Evolutionary conservation across 352 stramenopile genomes (phyloP).

Genomic region (Globisporangium iwayamae): DNA sequence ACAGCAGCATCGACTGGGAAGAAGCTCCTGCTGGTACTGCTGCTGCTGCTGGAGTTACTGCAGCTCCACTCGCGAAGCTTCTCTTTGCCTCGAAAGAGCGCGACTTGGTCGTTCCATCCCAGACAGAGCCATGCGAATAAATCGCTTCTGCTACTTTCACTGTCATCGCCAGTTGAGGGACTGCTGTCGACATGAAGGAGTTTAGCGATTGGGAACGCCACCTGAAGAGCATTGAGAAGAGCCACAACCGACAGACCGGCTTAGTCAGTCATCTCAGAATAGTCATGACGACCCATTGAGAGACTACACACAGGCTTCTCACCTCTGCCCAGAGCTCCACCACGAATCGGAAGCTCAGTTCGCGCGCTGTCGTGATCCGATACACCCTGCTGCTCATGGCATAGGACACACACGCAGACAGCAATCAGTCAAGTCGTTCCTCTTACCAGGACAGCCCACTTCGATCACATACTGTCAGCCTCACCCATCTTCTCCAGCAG

Average conservation of each 20-base stretch:
- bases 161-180: constrained; percentile 5
- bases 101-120: constrained; percentile 33
- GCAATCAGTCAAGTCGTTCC: not conserved
- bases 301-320: not conserved
- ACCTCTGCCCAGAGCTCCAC: constrained; percentile 32
- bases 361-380: constrained; percentile 27
- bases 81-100: constrained; percentile 33
- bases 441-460: not conserved
- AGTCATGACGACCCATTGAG: no score
- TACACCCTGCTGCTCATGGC: constrained; percentile 37
- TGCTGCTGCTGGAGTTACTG: constrained; percentile 4
- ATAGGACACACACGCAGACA: not conserved
- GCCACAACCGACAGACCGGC: not conserved
- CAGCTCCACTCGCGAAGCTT: constrained; percentile 24
- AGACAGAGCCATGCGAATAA: constrained; percentile 33
- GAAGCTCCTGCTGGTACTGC: not conserved
- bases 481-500: constrained; percentile 46
- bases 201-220: constrained; percentile 40
- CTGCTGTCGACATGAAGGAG: constrained; percentile 23
- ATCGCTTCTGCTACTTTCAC: not conserved
- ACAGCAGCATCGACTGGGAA: constrained; percentile 32
- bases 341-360: constrained; percentile 26
- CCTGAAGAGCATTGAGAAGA: constrained; percentile 9
- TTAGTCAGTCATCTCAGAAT: not conserved
- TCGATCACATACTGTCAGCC: not conserved